phyloP scores from a whole-genome alignment of 306 rosid species.

The Alnus glutinosa region DNA sequence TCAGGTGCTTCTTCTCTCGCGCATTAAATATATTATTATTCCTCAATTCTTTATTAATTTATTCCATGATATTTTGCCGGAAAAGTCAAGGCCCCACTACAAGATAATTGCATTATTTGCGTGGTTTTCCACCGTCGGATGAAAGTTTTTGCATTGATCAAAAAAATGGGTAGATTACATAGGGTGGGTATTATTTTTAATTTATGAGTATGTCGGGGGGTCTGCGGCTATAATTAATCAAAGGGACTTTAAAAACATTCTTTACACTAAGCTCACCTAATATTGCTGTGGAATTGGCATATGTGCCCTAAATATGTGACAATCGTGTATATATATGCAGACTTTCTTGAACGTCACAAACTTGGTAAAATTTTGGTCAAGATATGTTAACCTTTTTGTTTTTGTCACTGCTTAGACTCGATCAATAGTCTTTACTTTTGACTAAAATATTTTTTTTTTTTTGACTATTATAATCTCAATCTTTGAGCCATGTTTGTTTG shows the following conservation, averaged over 20 bases:
- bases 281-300: slow-evolving; percentile 14
- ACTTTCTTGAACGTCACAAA: not conserved
- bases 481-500: no score
- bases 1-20: not conserved
- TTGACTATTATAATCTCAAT: no score
- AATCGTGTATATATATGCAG: not conserved
- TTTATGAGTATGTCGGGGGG: not conserved
- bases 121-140: not conserved
- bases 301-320: slow-evolving; percentile 20
- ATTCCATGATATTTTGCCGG: not conserved
- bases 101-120: not conserved
- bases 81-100: not conserved
- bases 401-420: not conserved
- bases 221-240: not conserved
- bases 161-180: not conserved
- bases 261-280: not conserved
- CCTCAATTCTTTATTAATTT: not conserved
- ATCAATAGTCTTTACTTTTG: no score
- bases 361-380: not conserved
- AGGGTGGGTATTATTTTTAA: not conserved
- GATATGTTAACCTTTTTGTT: not conserved
- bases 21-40: not conserved
- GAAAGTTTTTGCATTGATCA: no score
- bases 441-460: no score
- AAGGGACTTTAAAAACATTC: not conserved